A percentile compares a stretch with the other conserved stretches of the same genome.
Evolutionary conservation across 108 stramenopile species (phyloP).

Genomic region (Skeletonema costatum): DNA sequence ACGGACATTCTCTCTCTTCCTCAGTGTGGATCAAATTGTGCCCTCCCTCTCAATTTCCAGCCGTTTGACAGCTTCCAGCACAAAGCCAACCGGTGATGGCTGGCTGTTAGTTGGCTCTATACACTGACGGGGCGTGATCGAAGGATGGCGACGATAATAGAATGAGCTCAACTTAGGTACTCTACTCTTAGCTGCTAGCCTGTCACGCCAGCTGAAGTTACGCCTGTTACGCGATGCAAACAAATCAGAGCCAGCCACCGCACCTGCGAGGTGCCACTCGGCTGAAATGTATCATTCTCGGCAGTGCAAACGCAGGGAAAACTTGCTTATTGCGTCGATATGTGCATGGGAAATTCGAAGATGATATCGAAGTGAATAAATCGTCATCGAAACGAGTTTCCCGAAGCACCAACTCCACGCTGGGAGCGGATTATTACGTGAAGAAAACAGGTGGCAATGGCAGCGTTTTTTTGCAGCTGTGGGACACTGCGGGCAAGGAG

Average conservation of each 20-base stretch:
- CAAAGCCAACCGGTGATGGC: no score
- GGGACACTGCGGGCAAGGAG: constrained; percentile 85
- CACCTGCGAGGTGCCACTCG: not conserved
- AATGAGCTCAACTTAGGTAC: no score
- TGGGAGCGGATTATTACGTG: constrained; percentile 45
- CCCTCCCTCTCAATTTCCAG: no score
- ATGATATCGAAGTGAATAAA: constrained; percentile 6
- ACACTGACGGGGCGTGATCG: no score
- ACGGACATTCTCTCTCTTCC: no score
- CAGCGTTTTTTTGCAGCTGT: constrained; percentile 56
- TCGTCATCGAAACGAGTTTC: constrained; percentile 2
- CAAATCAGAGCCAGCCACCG: not conserved
- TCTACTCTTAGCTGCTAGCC: no score
- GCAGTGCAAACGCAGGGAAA: constrained; percentile 71
- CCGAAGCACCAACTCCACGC: constrained; percentile 24
- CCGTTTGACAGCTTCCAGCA: no score
- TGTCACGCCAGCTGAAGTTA: no score
- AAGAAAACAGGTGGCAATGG: constrained; percentile 25
- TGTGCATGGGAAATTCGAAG: constrained; percentile 4
- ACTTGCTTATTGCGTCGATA: constrained; percentile 53
- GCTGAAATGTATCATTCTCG: constrained; percentile 61
- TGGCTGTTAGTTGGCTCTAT: no score
- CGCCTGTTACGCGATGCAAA: not conserved
- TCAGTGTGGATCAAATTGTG: no score
- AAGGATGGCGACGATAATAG: no score